A percentile compares a stretch with the other conserved stretches of the same genome.
phyloP scores from a whole-genome alignment of 1,139 yeast species.

The Lipomyces yarrowii region DNA sequence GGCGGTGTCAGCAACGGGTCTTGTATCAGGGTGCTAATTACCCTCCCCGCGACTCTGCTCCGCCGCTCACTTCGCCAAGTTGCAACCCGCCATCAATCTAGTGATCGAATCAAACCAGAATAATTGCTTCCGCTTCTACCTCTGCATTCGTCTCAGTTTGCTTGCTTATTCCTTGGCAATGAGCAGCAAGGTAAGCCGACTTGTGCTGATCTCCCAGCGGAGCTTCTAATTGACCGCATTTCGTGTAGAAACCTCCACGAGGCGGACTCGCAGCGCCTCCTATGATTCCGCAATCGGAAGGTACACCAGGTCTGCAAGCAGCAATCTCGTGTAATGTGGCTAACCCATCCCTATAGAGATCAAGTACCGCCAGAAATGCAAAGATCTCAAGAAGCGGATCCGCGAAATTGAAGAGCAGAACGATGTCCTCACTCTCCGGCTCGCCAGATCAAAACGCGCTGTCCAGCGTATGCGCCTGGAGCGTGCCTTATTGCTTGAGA shows the following conservation, averaged over 20 bases:
- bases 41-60: neutral
- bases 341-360: constrained; percentile 35
- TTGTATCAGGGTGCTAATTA: too few relatives aligned
- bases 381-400: constrained; percentile 71
- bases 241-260: constrained; percentile 8
- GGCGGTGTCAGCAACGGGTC: neutral
- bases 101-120: neutral
- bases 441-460: constrained; percentile 74
- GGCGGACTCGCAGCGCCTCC: constrained; percentile 20
- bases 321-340: neutral
- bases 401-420: constrained; percentile 77
- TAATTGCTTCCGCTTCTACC: neutral
- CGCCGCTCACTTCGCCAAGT: neutral
- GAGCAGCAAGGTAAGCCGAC: neutral
- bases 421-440: constrained; percentile 74
- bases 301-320: constrained; percentile 5
- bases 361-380: constrained; percentile 60
- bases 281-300: constrained; percentile 27
- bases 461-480: constrained; percentile 81
- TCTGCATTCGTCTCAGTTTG: neutral
- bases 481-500: constrained; percentile 75
- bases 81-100: neutral
- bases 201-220: neutral
- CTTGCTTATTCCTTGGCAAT: neutral
- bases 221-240: neutral